phyloP scores from a whole-genome alignment of 2,329 filamentous ascomycete species.

The Fusarium beomiforme region DNA sequence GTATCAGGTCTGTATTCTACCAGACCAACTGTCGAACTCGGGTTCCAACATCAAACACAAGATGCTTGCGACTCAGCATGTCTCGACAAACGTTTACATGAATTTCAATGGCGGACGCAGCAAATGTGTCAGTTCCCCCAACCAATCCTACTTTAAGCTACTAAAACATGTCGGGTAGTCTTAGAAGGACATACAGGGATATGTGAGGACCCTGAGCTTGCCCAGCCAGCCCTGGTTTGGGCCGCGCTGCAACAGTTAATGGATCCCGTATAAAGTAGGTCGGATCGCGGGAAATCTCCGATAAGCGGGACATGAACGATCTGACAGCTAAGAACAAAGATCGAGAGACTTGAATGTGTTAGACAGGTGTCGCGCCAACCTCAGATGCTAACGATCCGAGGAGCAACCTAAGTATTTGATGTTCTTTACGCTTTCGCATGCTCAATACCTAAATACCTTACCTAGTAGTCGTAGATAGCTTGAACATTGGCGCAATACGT shows the following conservation, averaged over 20 bases:
- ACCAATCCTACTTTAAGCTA: neutral
- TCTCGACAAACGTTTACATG: neutral
- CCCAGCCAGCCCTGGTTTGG: slow-evolving; percentile 15
- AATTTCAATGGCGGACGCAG: neutral
- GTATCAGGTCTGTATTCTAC: neutral
- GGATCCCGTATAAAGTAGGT: slow-evolving; percentile 1
- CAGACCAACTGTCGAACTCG: neutral
- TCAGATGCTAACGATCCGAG: neutral
- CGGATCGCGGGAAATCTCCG: slow-evolving; percentile 39
- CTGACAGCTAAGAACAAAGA: neutral
- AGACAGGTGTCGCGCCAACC: neutral
- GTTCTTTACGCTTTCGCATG: neutral
- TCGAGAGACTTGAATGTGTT: neutral
- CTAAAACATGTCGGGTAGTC: slow-evolving; percentile 1
- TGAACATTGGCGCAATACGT: neutral
- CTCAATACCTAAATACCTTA: no score
- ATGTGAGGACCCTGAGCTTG: slow-evolving; percentile 17
- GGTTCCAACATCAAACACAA: neutral
- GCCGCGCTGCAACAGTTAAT: slow-evolving; percentile 3
- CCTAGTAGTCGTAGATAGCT: no score
- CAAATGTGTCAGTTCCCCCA: neutral
- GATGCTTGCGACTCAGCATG: slow-evolving; percentile 7
- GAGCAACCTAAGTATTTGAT: neutral
- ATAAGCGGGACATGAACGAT: slow-evolving; percentile 37
- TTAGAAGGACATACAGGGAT: slow-evolving; percentile 11